Conservation (phyloP, 306 rosid species). For the Fragaria vesca region DNA sequence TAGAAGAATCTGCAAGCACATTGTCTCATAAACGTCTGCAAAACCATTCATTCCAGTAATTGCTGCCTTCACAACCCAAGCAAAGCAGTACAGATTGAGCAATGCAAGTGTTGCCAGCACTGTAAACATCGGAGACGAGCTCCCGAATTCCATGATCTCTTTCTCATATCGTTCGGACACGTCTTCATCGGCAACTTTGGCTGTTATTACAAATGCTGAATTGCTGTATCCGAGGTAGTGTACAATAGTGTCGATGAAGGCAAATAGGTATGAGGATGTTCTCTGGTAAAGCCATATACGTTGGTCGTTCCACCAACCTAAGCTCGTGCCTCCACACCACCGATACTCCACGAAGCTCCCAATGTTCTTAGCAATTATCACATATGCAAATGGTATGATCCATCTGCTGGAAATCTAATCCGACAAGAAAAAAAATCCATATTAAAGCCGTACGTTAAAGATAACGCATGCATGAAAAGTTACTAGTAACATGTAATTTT, state of each 20-base stretch:
- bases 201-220: slow-evolving; percentile 48
- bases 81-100: slow-evolving; percentile 53
- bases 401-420: slow-evolving; percentile 59
- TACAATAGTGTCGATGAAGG: slow-evolving; percentile 42
- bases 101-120: slow-evolving; percentile 58
- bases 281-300: slow-evolving; percentile 68
- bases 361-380: slow-evolving; percentile 36
- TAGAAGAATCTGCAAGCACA: slow-evolving; percentile 51
- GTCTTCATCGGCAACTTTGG: slow-evolving; percentile 54
- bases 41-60: slow-evolving; percentile 23
- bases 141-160: slow-evolving; percentile 77
- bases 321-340: slow-evolving; percentile 50
- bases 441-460: neutral
- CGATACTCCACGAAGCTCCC: slow-evolving; percentile 49
- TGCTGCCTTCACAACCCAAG: slow-evolving; percentile 37
- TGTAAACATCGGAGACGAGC: slow-evolving; percentile 59
- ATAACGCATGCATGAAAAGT: too few relatives aligned
- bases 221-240: slow-evolving; percentile 41
- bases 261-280: slow-evolving; percentile 55
- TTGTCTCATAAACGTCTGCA: slow-evolving; percentile 24
- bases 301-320: slow-evolving; percentile 79
- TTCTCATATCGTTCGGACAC: slow-evolving; percentile 48
- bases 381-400: slow-evolving; percentile 65
- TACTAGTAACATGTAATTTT: too few relatives aligned
- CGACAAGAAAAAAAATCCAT: slow-evolving; percentile 3